Evolutionary conservation across 805 yeast species (phyloP), one percentile per base, ranked within the genome.

Genomic region (Candida orba): DNA sequence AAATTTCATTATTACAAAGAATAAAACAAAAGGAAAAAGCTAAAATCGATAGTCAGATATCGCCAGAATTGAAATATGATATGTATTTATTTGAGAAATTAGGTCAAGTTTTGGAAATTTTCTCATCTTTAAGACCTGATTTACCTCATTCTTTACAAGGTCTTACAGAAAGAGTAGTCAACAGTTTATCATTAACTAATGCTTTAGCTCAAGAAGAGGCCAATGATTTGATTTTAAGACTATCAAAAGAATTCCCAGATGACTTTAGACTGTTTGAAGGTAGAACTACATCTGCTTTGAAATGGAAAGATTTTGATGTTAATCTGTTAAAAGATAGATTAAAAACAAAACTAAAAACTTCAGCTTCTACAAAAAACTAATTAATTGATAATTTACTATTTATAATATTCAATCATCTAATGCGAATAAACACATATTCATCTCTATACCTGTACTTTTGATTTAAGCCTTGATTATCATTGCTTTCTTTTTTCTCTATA

Each of bases 1-100:
- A 52, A 9, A 36, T 62, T 9, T 55, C 69, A 1, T 50, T 72
- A 6, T 46, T 71, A 12, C 71, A 72, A 36, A 55, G 76, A 37
- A 68, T 71, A 39, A 60, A 58, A 41, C 44, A 53, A 36, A 69
- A 65, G 49, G 74, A 72, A 43, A 51, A 53, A 18, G 50, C 45
- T 14, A 54, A 42, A 15, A 37, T 48, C 7, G 44, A 42, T 2
- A 46, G 47, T 15, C 34, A 41, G 6, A 20, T 49, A 0, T 33
- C 55, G 4, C 64, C 65, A 3, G 58, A 62, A 25, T 46, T 46
- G 13, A 56, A 53, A 34, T 52, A 60, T 41, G 38, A 51, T 0
- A 17, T 40, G 6, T 58, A 54, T 37, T 44, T 67, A 10, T 51
- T 47, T 17, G 58, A 62, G 24, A 67, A 66, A 45, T 35, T 58